Percentiles rank a stretch among this genome's conserved stretches.
phyloP scores from a whole-genome alignment of 208 protist species.

The Acanthamoeba royreba region DNA sequence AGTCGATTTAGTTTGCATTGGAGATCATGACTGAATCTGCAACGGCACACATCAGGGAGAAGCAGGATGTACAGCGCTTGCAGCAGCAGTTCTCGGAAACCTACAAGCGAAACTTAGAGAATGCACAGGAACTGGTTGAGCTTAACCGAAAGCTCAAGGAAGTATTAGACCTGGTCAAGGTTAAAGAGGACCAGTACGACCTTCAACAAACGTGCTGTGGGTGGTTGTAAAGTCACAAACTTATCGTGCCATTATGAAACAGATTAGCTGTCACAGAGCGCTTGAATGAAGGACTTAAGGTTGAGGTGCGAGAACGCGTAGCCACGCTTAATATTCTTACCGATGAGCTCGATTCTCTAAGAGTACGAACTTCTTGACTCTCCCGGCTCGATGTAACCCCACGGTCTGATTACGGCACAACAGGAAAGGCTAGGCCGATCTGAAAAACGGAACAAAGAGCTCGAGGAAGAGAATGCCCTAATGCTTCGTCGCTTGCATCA shows the following conservation, averaged over 20 bases:
- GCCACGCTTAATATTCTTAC: not conserved
- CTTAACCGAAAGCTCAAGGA: slow-evolving; percentile 10
- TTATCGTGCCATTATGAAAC: not conserved
- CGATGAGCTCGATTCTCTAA: not conserved
- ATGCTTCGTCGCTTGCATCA: not conserved
- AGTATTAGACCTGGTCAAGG: not conserved
- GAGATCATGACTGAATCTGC: not conserved
- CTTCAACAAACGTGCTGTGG: not conserved
- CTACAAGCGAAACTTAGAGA: slow-evolving; percentile 41
- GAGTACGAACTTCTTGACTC: not conserved
- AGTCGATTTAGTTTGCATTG: not conserved
- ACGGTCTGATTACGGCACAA: no score
- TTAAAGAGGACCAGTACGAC: not conserved
- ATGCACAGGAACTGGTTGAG: not conserved
- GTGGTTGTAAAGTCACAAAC: not conserved
- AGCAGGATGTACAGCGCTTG: not conserved
- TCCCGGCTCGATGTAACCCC: not conserved
- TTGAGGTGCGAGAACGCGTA: not conserved
- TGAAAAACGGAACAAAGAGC: not conserved
- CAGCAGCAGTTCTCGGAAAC: slow-evolving; percentile 26
- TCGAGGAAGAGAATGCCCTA: not conserved
- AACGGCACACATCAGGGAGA: not conserved
- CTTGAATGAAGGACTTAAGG: not conserved
- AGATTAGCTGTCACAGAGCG: not conserved
- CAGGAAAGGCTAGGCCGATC: not conserved